Conservation (phyloP, 2,329 filamentous ascomycete genomes). For the Biscogniauxia sp. region DNA sequence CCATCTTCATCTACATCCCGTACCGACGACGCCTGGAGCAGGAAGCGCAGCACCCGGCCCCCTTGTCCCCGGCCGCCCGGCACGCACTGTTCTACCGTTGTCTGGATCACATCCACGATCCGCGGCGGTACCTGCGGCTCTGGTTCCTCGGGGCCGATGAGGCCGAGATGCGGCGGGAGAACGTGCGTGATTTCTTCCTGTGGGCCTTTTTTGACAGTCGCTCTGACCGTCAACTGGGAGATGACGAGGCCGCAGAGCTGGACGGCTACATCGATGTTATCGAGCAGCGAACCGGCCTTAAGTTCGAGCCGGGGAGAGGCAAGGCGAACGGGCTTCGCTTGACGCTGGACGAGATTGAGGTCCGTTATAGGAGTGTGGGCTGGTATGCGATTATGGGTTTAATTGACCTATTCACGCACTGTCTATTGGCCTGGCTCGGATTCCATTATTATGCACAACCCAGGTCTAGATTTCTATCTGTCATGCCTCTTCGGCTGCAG, state of each 20-base stretch:
- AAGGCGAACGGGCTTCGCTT: conserved; percentile 57
- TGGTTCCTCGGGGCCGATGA: conserved; percentile 65
- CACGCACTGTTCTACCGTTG: conserved; percentile 55
- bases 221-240: conserved; percentile 26
- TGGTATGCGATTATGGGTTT: conserved; percentile 61
- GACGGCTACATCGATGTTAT: conserved; percentile 48
- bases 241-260: conserved; percentile 39
- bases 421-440: conserved; percentile 44
- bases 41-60: conserved; percentile 40
- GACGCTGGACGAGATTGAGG: conserved; percentile 62
- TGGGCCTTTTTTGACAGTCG: conserved; percentile 64
- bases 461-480: conserved; percentile 36
- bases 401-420: conserved; percentile 51
- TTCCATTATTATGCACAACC: conserved; percentile 52
- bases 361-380: conserved; percentile 58
- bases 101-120: conserved; percentile 52
- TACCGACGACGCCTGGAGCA: conserved; percentile 39
- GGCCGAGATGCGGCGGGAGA: conserved; percentile 62
- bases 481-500: conserved; percentile 60
- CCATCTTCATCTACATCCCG: conserved; percentile 41
- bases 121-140: conserved; percentile 54
- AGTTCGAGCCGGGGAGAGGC: conserved; percentile 54
- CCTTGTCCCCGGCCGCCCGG: conserved; percentile 46
- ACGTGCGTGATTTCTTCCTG: conserved; percentile 62
- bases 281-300: conserved; percentile 51